Evolutionary conservation across 257 asterid species (phyloP).

Genomic region (Plectranthus barbatus): DNA sequence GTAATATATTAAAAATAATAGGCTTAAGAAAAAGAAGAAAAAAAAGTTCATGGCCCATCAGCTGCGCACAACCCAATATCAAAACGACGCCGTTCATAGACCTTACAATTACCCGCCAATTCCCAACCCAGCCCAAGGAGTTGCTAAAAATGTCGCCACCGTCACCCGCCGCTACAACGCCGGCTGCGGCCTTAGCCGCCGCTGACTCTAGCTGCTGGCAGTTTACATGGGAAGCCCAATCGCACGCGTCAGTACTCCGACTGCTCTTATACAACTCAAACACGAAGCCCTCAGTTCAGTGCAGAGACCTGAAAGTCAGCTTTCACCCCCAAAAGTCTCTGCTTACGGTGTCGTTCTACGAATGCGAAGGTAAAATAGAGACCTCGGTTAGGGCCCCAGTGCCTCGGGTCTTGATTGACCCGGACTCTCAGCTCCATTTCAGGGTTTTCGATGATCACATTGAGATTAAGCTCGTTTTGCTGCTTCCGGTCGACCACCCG

Average conservation of each 20-base stretch:
- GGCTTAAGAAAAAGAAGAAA: too few relatives aligned
- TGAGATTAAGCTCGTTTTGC: slow-evolving; percentile 65
- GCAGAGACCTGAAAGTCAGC: slow-evolving; percentile 35
- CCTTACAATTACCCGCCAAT: slow-evolving; percentile 15
- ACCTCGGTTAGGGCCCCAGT: slow-evolving; percentile 41
- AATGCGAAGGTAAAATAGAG: slow-evolving; percentile 20
- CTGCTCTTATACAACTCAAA: slow-evolving; percentile 36
- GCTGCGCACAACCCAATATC: neutral
- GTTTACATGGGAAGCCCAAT: slow-evolving; percentile 67
- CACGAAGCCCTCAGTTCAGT: slow-evolving; percentile 38
- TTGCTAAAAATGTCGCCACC: slow-evolving; percentile 36
- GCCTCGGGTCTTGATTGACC: slow-evolving; percentile 66
- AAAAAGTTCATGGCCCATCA: neutral
- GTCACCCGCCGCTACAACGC: slow-evolving; percentile 19
- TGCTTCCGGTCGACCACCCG: slow-evolving; percentile 84
- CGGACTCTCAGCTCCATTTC: slow-evolving; percentile 45
- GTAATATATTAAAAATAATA: too few relatives aligned
- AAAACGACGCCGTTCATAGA: neutral
- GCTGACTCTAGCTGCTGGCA: slow-evolving; percentile 36
- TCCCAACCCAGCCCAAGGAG: slow-evolving; percentile 9
- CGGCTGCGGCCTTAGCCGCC: too few relatives aligned
- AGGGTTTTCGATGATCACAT: slow-evolving; percentile 61
- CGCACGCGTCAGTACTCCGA: slow-evolving; percentile 50
- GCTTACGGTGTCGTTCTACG: slow-evolving; percentile 39
- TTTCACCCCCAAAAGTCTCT: slow-evolving; percentile 35